Percentiles rank a stretch among this genome's conserved stretches.
These are phyloP conservation scores for Pythium dissimile DNA, from an alignment of 352 stramenopile species.

Conservation along the genomic window DNA sequence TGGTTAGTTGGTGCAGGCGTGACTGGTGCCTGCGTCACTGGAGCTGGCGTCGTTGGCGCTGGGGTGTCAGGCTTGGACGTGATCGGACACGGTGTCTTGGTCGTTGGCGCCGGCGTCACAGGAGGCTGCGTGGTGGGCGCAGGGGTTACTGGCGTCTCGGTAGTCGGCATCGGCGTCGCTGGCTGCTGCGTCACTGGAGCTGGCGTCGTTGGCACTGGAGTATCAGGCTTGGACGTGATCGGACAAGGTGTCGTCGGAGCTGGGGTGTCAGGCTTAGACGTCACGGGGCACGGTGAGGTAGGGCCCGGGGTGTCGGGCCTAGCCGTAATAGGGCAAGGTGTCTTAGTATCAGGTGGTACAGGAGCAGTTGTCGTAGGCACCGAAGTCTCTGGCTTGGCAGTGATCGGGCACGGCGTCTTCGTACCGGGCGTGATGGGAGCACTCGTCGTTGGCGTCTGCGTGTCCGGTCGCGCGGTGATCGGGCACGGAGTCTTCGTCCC, in stretches of 20 bases:
- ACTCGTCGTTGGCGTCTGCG: not conserved
- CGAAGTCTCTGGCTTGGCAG: not conserved
- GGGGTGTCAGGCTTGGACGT: constrained; percentile 15
- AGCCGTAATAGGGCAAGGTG: not conserved
- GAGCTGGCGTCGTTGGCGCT: not conserved
- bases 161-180: not conserved
- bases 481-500: not conserved
- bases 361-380: not conserved
- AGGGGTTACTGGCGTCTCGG: too few relatives aligned
- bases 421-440: not conserved
- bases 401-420: not conserved
- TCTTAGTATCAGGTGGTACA: not conserved
- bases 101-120: not conserved
- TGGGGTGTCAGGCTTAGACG: constrained; percentile 3
- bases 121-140: not conserved
- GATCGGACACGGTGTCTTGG: constrained; percentile 9
- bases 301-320: not conserved
- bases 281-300: not conserved
- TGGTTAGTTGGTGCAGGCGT: constrained; percentile 2
- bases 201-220: not conserved
- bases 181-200: not conserved
- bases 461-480: not conserved
- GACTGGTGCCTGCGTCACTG: not conserved
- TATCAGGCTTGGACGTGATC: constrained; percentile 9
- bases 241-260: constrained; percentile 1